phyloP scores from a whole-genome alignment of 2,329 filamentous ascomycete species.

The Knufia petricola region DNA sequence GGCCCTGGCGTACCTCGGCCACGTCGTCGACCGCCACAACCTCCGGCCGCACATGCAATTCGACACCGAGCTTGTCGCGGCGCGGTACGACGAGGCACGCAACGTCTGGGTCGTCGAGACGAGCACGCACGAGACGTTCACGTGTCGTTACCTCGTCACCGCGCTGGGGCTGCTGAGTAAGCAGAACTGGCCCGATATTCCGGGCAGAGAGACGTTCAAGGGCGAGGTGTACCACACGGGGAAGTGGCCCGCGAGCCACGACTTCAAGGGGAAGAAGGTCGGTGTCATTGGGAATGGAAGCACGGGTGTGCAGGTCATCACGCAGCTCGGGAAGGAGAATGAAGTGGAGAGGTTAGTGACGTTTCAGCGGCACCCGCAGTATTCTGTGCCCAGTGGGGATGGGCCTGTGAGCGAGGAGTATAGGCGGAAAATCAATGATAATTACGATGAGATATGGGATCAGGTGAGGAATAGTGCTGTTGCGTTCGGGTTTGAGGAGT shows the following conservation, averaged over 20 bases:
- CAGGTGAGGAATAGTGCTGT: constrained; percentile 24
- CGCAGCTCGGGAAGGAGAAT: constrained; percentile 14
- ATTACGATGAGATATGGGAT: constrained; percentile 28
- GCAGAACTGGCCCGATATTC: constrained; percentile 45
- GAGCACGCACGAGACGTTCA: constrained; percentile 20
- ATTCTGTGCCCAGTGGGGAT: constrained; percentile 14
- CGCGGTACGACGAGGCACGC: constrained; percentile 15
- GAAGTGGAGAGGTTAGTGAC: constrained; percentile 8
- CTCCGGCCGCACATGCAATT: constrained; percentile 33
- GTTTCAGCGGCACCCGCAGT: constrained; percentile 13
- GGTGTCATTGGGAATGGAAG: constrained; percentile 36
- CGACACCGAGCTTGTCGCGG: constrained; percentile 29
- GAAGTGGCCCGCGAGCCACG: constrained; percentile 29
- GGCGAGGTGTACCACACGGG: constrained; percentile 35
- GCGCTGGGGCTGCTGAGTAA: constrained; percentile 46
- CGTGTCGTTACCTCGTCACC: constrained; percentile 34
- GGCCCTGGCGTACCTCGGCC: constrained; percentile 27
- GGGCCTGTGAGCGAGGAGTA: constrained; percentile 10
- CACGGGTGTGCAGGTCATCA: constrained; percentile 32
- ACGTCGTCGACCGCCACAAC: constrained; percentile 27
- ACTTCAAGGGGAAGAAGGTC: constrained; percentile 23
- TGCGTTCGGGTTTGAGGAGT: constrained; percentile 14
- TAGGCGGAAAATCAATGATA: constrained; percentile 24
- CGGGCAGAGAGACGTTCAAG: constrained; percentile 25
- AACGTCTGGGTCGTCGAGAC: constrained; percentile 21